A percentile compares a stretch with the other conserved stretches of the same genome.
phyloP scores from a whole-genome alignment of 1,284 basidiomycete genomes.

The Entoloma clypeatum region DNA sequence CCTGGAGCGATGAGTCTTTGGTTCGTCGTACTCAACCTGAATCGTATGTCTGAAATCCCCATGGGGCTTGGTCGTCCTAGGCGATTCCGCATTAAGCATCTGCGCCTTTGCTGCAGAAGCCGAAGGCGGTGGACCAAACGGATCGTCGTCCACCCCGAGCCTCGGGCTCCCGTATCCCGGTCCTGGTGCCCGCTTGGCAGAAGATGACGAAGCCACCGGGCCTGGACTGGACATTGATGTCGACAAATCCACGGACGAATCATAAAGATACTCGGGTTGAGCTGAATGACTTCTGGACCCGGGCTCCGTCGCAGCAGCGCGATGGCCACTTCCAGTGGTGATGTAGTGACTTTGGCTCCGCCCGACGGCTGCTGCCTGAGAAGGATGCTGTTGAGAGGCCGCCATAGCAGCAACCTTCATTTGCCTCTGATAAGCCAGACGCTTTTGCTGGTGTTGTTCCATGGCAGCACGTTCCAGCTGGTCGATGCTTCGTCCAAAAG shows the following conservation, averaged over 20 bases:
- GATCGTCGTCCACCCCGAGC: slow-evolving; percentile 39
- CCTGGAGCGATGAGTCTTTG: slow-evolving; percentile 28
- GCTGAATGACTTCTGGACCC: slow-evolving; percentile 29
- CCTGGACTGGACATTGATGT: slow-evolving; percentile 14
- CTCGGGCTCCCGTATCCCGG: slow-evolving; percentile 23
- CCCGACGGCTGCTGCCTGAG: slow-evolving; percentile 19
- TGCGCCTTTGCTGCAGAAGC: slow-evolving; percentile 14
- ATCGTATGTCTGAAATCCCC: slow-evolving; percentile 67
- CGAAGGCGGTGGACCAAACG: slow-evolving; percentile 37
- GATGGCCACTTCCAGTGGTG: slow-evolving; percentile 23
- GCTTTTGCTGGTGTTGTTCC: slow-evolving; percentile 82
- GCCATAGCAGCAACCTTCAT: slow-evolving; percentile 47
- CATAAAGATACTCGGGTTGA: slow-evolving; percentile 38
- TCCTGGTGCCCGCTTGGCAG: slow-evolving; percentile 23
- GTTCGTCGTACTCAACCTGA: slow-evolving; percentile 82
- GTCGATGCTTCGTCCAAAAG: slow-evolving; percentile 70
- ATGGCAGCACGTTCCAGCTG: slow-evolving; percentile 80
- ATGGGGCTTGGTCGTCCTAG: slow-evolving; percentile 21
- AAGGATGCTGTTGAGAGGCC: slow-evolving; percentile 17
- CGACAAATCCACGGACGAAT: slow-evolving; percentile 35
- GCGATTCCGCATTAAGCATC: slow-evolving; percentile 6
- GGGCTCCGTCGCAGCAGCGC: slow-evolving; percentile 31
- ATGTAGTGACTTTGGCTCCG: slow-evolving; percentile 48
- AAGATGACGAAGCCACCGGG: too few relatives aligned
- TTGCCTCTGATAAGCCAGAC: slow-evolving; percentile 74